Base-by-base conservation (phyloP, 495 filamentous ascomycete species). In the Parachaetomium inaequale region DNA sequence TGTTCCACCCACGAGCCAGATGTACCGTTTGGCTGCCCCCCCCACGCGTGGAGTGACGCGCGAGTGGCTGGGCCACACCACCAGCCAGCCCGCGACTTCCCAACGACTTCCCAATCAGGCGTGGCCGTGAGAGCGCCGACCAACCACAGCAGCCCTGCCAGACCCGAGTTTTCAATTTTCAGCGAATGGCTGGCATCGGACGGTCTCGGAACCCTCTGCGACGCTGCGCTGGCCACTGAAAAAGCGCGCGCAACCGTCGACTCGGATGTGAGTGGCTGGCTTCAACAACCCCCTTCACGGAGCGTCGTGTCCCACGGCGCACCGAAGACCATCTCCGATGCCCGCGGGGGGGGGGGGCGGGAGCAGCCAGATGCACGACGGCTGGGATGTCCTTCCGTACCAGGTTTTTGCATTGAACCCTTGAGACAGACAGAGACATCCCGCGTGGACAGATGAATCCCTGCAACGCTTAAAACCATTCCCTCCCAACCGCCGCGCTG, bases 61-160 rank as follows among this genome's bases (percentile, higher is more conserved):
- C 3, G 23, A 15, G 49, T 23, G 34, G 55, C 58, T 25, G 50
- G 46, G n/a, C 34, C 36, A 59, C 15, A 60, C 34, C 12, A 42
- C 26, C 38, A 23, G 4, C 21, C 14, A 21, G 31, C 23, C 31
- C 7, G 60, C 53, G 42, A 56, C 52, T 61, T 66, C 66, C 66
- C 58, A 53, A 66, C 53, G 42, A 56, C 52, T 61, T 66, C 66
- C 66, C 58, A 53, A 66, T 69, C 66, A 28, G 66, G 66, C 64
- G 61, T 59, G 58, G 67, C 61, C 58, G 58, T 62, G 67, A 17
- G 38, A 15, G 51, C 36, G 8, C 45, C 26, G 58, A 28, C 58
- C 53, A 55, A 60, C 61, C 56, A 61, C 5, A 58, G 25, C 19
- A 7, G 23, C 19, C 4, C 31, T 46, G 28, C 10, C 14, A n/a